phyloP scores from a whole-genome alignment of 371 early-diverging fungal species.

The Mucor mucedo region DNA sequence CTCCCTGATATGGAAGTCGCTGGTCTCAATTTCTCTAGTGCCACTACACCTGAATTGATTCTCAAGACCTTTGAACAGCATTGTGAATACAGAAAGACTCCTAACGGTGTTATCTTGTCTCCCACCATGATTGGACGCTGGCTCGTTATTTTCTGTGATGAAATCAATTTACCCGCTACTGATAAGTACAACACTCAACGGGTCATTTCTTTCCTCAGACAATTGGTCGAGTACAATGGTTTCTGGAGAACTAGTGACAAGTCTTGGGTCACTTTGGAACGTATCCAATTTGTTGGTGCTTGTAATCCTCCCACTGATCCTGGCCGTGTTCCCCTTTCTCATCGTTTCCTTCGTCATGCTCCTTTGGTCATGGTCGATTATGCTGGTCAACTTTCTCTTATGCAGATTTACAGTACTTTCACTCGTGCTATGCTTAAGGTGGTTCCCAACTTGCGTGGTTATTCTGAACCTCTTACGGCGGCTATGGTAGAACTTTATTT shows the following conservation, averaged over 20 bases:
- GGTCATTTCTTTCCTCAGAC: constrained; percentile 95
- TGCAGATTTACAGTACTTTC: constrained; percentile 96
- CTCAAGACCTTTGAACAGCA: constrained; percentile 97
- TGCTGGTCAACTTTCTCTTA: constrained; percentile 91
- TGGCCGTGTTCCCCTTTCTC: constrained; percentile 95
- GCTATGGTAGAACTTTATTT: constrained; percentile 98
- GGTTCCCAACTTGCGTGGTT: constrained; percentile 91
- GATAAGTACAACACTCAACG: constrained; percentile 98
- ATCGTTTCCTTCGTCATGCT: constrained; percentile 95
- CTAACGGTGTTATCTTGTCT: constrained; percentile 87
- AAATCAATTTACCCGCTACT: constrained; percentile 96
- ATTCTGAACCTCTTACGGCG: constrained; percentile 89
- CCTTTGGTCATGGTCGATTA: constrained; percentile 98
- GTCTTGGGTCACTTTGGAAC: constrained; percentile 92
- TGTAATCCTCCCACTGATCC: constrained; percentile 99
- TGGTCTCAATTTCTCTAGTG: constrained; percentile 97
- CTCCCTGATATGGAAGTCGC: constrained; percentile 96
- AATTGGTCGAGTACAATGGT: constrained; percentile 94
- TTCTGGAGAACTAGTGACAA: constrained; percentile 95
- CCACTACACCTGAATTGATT: constrained; percentile 95
- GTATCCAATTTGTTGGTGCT: constrained; percentile 98
- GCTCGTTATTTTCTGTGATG: constrained; percentile 99
- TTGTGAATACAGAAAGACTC: constrained; percentile 97
- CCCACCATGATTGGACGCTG: constrained; percentile 89
- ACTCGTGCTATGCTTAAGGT: constrained; percentile 93